Evolutionary conservation across 2,329 filamentous ascomycete genomes (phyloP).

Genomic region (Myriosclerotinia duriaeana): DNA sequence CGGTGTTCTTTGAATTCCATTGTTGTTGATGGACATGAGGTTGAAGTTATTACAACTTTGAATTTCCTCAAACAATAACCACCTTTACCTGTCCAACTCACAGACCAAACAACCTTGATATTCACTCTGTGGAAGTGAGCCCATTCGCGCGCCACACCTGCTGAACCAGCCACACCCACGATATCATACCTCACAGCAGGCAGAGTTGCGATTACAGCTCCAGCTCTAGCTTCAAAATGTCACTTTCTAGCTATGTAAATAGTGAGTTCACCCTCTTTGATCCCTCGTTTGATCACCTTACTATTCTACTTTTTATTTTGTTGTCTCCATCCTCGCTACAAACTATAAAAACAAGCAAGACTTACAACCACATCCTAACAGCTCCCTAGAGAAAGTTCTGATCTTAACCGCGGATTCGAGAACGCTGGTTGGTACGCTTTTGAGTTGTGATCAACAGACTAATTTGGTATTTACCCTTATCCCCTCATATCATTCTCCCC

Average conservation of each 20-base stretch:
- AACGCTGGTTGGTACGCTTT: slow-evolving; percentile 77
- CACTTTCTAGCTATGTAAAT: slow-evolving; percentile 54
- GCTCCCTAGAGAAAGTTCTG: slow-evolving; percentile 74
- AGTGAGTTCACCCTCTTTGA: slow-evolving; percentile 44
- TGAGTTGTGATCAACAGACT: slow-evolving; percentile 86
- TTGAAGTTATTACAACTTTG: slow-evolving; percentile 2
- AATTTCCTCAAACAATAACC: slow-evolving; percentile 5
- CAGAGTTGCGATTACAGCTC: slow-evolving; percentile 31
- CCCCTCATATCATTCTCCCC: neutral
- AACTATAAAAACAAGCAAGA: slow-evolving; percentile 27
- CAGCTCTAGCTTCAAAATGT: slow-evolving; percentile 44
- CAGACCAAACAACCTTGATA: neutral
- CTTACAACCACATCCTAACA: slow-evolving; percentile 43
- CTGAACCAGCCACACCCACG: neutral
- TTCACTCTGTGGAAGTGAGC: neutral
- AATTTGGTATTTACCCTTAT: slow-evolving; percentile 61
- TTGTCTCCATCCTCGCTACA: neutral
- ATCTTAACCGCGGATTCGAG: slow-evolving; percentile 91
- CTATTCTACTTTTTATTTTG: neutral
- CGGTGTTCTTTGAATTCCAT: neutral
- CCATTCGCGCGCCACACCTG: neutral
- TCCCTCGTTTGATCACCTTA: slow-evolving; percentile 6
- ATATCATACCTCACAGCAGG: slow-evolving; percentile 32
- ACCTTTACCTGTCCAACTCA: neutral
- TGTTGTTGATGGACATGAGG: neutral